Evolutionary conservation across 306 rosid species (phyloP), one percentile per base, ranked within the genome.

Genomic region (Cucurbita pepo): DNA sequence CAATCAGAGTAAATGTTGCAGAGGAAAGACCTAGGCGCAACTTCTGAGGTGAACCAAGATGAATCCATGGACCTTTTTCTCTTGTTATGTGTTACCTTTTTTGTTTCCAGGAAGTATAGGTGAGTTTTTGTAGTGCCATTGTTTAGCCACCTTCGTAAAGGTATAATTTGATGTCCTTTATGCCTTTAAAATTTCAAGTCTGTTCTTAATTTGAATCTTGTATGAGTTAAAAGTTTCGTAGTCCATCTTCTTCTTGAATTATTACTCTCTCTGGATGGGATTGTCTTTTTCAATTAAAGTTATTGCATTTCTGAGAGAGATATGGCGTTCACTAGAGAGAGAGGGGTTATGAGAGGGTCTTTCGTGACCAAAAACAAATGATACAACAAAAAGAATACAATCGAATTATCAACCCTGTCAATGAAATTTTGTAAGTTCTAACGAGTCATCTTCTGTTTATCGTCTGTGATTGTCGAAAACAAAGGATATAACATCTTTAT

Each of bases 1-100:
- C 98, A 10, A 82, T 94, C 53, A 83, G 92, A 82, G 98, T 94
- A 73, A 94, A 78, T 75, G 97, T 89, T 76, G 98, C 98, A 0
- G 96, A 86, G 86, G 92, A 89, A 71, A 90, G 82, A 76, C 85
- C 93, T 10, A 85, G 91, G 84, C 96, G 98, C 73, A 41, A 66
- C 47, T 91, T 73, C 62, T 88, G 87, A 90, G 45, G 48, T 73
- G 8, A 78, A 50, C 75, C 4, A 64, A 64, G 41, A 77, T 77
- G 81, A 85, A 73, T 81, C 69, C 72, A 59, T 56, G 47, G 52
- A 63, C 54, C 43, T 22, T 43, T n/a, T 7, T 48, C 4, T 43
- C 41, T 76, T 76, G 66, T 34, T 65, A 44, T 75, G 66, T 67
- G 56, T 69, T 22, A 6, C 4, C 11, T 1, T 13, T 47, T 22